Evolutionary conservation across 805 yeast genomes (phyloP).

Genomic region (Candida vartiovaarae): DNA sequence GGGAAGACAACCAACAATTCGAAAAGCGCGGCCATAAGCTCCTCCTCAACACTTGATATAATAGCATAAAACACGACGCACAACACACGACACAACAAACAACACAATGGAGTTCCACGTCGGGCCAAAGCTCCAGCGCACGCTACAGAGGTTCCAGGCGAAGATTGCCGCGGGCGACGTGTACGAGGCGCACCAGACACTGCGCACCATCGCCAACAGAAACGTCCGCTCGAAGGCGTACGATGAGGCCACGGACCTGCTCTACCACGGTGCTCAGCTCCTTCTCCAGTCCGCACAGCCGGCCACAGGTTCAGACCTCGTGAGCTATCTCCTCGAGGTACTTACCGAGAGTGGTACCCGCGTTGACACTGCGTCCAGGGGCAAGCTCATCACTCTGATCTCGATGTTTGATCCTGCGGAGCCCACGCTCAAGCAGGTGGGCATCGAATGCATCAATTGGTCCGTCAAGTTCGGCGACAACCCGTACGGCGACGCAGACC

Average conservation of each 20-base stretch:
- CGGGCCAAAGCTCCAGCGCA: slow-evolving; percentile 43
- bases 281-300: slow-evolving; percentile 64
- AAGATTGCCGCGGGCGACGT: slow-evolving; percentile 69
- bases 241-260: slow-evolving; percentile 63
- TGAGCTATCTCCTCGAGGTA: slow-evolving; percentile 64
- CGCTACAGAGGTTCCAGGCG: slow-evolving; percentile 56
- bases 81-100: background rate
- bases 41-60: no score
- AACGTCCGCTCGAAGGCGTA: slow-evolving; percentile 64
- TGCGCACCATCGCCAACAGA: slow-evolving; percentile 83
- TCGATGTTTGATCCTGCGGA: slow-evolving; percentile 40
- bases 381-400: slow-evolving; percentile 41
- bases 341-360: slow-evolving; percentile 44
- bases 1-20: background rate
- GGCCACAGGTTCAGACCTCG: slow-evolving; percentile 77
- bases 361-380: slow-evolving; percentile 37
- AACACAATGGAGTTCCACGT: background rate
- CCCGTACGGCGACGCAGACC: slow-evolving; percentile 65
- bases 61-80: background rate
- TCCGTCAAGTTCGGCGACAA: slow-evolving; percentile 40
- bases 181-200: slow-evolving; percentile 94
- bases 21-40: no score
- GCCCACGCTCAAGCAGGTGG: slow-evolving; percentile 57
- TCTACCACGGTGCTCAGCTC: slow-evolving; percentile 64
- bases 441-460: slow-evolving; percentile 65